A percentile compares a stretch with the other conserved stretches of the same genome.
phyloP scores from a whole-genome alignment of 2,329 filamentous ascomycete species.

The Aschersonia sp. region DNA sequence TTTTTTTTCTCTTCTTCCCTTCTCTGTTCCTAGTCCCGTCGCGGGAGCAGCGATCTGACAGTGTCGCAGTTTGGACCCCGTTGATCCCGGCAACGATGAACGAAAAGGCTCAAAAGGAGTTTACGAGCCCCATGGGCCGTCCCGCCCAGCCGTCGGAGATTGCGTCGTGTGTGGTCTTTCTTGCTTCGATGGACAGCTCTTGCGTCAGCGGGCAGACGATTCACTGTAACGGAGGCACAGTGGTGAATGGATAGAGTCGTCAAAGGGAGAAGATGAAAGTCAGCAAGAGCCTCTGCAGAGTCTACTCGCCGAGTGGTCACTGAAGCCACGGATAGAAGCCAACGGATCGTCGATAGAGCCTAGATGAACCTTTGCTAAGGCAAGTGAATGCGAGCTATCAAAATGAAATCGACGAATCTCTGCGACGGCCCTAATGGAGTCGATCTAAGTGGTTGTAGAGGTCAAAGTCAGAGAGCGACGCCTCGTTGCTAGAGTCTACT shows the following conservation, averaged over 20 bases:
- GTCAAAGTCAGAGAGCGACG: too few species aligned
- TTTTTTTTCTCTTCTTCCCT: neutral
- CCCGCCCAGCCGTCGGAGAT: constrained; percentile 72
- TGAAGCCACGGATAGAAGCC: too few species aligned
- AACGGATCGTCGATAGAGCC: too few species aligned
- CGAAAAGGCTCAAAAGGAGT: constrained; percentile 54
- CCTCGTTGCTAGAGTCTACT: too few species aligned
- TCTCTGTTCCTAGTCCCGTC: neutral
- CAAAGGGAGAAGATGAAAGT: too few species aligned
- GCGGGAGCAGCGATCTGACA: neutral
- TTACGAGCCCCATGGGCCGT: constrained; percentile 60
- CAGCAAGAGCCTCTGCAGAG: too few species aligned
- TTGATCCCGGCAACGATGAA: constrained; percentile 62
- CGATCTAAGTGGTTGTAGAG: too few species aligned
- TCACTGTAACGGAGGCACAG: constrained; percentile 34
- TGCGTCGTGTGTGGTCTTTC: constrained; percentile 67
- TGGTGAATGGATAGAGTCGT: constrained; percentile 26
- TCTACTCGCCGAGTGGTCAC: too few species aligned
- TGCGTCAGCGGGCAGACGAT: constrained; percentile 58
- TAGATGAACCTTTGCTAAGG: too few species aligned
- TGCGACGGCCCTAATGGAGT: too few species aligned
- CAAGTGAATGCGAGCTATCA: too few species aligned
- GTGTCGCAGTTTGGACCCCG: constrained; percentile 51
- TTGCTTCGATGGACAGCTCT: constrained; percentile 60
- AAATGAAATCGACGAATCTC: too few species aligned